Conservation (phyloP, 2,329 filamentous ascomycete species). For the Neofusicoccum ribis region DNA sequence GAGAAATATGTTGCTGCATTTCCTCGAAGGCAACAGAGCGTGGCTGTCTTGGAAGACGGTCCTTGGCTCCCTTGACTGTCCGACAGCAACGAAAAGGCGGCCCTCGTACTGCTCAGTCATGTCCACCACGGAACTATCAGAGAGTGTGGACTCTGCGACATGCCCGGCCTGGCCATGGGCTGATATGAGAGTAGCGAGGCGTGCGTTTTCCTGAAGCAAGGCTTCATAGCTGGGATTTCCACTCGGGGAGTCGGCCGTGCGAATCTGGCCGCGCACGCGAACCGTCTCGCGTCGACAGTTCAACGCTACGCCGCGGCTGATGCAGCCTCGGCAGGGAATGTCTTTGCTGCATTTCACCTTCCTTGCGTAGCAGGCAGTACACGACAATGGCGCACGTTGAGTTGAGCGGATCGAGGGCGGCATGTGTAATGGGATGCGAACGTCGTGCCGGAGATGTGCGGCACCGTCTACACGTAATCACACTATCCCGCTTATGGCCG, state of each 20-base stretch:
- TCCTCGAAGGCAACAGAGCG: conserved; percentile 15
- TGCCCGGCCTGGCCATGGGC: background rate
- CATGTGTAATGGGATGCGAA: no score
- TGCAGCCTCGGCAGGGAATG: conserved; percentile 21
- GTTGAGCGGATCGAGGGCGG: no score
- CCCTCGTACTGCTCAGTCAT: conserved; percentile 23
- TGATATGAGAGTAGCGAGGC: conserved; percentile 15
- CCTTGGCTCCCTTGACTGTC: conserved; percentile 11
- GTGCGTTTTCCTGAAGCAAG: conserved; percentile 22
- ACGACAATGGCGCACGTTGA: no score
- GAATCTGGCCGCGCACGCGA: conserved; percentile 22
- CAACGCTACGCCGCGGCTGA: conserved; percentile 19
- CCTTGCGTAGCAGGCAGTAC: no score
- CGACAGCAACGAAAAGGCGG: conserved; percentile 19
- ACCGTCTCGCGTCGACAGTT: conserved; percentile 23
- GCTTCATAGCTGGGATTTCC: conserved; percentile 19
- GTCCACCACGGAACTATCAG: conserved; percentile 5
- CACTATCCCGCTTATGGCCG: no score
- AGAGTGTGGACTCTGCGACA: no score
- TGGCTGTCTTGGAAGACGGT: conserved; percentile 16
- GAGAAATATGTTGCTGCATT: conserved; percentile 19
- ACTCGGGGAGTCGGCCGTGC: conserved; percentile 19
- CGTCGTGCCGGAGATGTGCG: no score
- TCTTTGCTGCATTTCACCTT: no score
- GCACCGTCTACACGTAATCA: no score